Percentiles rank a stretch among this genome's conserved stretches.
Conservation (phyloP, 352 stramenopile genomes). For the Globisporangium rhizosaccharum region DNA sequence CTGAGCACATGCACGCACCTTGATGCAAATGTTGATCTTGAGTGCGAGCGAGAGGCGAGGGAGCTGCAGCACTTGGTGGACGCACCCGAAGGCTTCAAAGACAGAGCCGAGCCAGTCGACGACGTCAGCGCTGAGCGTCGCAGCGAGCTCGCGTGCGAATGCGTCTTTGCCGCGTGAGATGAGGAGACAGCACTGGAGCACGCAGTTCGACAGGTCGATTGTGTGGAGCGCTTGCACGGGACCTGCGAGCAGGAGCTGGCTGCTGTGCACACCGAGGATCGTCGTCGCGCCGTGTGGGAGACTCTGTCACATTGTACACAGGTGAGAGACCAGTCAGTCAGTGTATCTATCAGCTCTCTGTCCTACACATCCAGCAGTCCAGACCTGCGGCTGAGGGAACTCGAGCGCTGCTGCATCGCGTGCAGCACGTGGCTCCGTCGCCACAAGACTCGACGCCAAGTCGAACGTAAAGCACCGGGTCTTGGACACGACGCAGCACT, state of each 20-base stretch:
- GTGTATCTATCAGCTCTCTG: not conserved
- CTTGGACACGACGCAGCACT: conserved; percentile 57
- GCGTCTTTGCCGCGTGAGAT: conserved; percentile 46
- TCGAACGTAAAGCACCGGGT: conserved; percentile 52
- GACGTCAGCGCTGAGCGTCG: conserved; percentile 30
- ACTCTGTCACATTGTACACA: conserved; percentile 17
- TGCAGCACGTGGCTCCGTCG: not conserved
- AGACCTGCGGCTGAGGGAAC: conserved; percentile 46
- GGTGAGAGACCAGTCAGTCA: not conserved
- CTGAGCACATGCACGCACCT: conserved; percentile 16
- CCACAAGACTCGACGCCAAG: conserved; percentile 37
- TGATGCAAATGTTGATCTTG: conserved; percentile 70
- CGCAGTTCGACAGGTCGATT: conserved; percentile 53
- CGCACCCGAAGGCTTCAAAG: conserved; percentile 64
- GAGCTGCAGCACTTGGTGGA: conserved; percentile 30
- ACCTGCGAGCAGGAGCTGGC: conserved; percentile 47
- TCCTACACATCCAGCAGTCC: not conserved
- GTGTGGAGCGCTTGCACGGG: conserved; percentile 40
- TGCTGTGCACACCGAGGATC: conserved; percentile 41
- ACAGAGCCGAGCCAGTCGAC: conserved; percentile 50
- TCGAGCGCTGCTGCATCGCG: conserved; percentile 22
- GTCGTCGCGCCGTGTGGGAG: conserved; percentile 36
- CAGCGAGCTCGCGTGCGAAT: conserved; percentile 33
- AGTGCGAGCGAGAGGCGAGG: conserved; percentile 28
- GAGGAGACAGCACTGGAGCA: conserved; percentile 64